Base-by-base conservation (phyloP, 257 asterid genomes). In the Solanum chiquidenum region DNA sequence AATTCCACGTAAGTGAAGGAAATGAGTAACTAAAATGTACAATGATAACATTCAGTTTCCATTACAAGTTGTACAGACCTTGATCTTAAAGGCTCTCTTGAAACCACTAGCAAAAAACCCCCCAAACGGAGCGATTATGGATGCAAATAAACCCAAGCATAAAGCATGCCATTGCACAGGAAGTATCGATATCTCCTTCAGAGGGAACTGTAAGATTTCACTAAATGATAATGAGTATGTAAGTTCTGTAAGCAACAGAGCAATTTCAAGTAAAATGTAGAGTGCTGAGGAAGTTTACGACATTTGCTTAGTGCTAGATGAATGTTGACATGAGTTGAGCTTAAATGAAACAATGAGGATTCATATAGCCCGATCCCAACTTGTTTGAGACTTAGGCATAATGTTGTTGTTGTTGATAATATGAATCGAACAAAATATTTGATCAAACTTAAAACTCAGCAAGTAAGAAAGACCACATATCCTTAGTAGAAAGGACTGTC, bases 41-140 rank as follows among this genome's bases (percentile, higher is more conserved):
- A 86, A 55, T 69, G 34, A 34, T 12, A 72, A 86, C 75, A 29
- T 29, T 27, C 29, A 46, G 2, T 46, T 27, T 80, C 42, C 18
- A 27, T 6, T 9, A 16, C 4, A 21, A 46, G 68, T 12, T 3
- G 2, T 46, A 80, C 69, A 72, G 88, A 97, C 99, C 98, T 97
- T 97, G 91, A 97, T 92, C 89, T 97, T 96, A 93, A 97, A 97
- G 91, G 99, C 99, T 88, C 99, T 92, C 92, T 97, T 97, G 87
- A 97, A 97, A 86, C 99, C 99, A 90, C 99, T 97, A 38, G 99
- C 99, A 9, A 97, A 97, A 87, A 97, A 97, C 83, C 99, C 99
- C 76, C 99, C 99, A 88, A 97, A 97, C 71, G 99, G 99, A 88
- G 99, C 99, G 75, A 97, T 96, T 69, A 97, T 94, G 23, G 99